Evolutionary conservation across 1,139 yeast species (phyloP), one percentile per base, ranked within the genome.

Genomic region (Blastobotrys buckinghamii): DNA sequence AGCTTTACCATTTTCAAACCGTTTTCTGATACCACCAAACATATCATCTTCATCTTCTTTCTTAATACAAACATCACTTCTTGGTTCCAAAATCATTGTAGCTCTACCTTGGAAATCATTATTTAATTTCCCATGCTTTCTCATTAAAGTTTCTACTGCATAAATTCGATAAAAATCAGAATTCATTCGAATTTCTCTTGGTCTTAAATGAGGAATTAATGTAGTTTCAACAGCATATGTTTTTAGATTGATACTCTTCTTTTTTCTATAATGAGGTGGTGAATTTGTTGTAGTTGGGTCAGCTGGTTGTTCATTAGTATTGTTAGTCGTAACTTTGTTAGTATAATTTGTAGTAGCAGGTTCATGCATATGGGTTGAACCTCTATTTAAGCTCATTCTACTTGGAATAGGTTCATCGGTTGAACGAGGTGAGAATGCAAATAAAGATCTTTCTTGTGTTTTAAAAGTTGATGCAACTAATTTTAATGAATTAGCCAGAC

Each of bases 71-170:
- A 44, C 52, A 38, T 61, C 64, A 24, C 53, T 49, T n/a, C 69
- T 57, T 5, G 69, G 68, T 24, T 63, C 63, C 36, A 65, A 50
- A 22, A 66, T 54, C 66, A 64, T 63, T 38, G 63, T 60, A n/a
- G 68, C 68, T 26, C 64, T 56, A 37, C 68, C 68, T n/a, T 53
- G 53, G 46, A 60, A 61, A 43, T 55, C 61, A 12, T 57, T 58
- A 40, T 63, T 62, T 30, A 67, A 57, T 50, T 67, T 67, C 41
- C 71, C 70, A 40, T 59, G 54, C 39, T 50, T 52, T 36, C 68
- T 56, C 71, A 67, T 67, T 36, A 59, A 51, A 33, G 60, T 54
- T 50, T 68, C 71, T 42, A 67, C 55, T 4, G 72, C 71, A 39
- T 65, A 61, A 15, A 67, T 55, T 8, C 70, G 62, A 42, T 67